Percentiles rank a stretch among this genome's conserved stretches.
Conservation (phyloP, 495 filamentous ascomycete species). For the Aspergillus indologenus region DNA sequence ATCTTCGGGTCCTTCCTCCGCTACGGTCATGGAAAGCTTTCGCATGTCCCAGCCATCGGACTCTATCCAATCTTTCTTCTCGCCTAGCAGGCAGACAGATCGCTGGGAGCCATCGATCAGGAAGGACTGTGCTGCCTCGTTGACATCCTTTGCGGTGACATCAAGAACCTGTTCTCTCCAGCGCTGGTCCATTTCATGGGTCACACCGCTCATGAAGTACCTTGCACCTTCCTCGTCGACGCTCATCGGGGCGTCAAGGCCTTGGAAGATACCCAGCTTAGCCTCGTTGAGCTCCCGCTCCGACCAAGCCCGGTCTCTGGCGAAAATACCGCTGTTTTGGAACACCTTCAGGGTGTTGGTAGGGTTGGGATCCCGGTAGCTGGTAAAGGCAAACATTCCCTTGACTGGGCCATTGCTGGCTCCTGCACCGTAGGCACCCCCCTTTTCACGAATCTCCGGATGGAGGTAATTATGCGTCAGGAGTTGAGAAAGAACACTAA, state of each 20-base stretch:
- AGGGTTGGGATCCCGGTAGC: constrained; percentile 96
- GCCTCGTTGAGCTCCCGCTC: constrained; percentile 90
- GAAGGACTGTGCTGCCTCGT: constrained; percentile 75
- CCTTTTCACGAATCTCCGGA: constrained; percentile 97
- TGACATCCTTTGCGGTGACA: constrained; percentile 77
- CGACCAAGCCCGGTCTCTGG: constrained; percentile 78
- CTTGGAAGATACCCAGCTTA: constrained; percentile 91
- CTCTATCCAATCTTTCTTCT: constrained; percentile 74
- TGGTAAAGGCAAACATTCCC: constrained; percentile 90
- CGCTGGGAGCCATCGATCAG: constrained; percentile 64
- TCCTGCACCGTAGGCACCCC: constrained; percentile 91
- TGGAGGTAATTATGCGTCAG: constrained; percentile 97
- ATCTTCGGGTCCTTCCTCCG: constrained; percentile 8
- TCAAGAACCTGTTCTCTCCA: constrained; percentile 84
- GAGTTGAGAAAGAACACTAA: constrained; percentile 86
- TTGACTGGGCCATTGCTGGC: constrained; percentile 76
- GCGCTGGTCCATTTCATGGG: constrained; percentile 83
- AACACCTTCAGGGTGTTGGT: constrained; percentile 84
- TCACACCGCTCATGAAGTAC: constrained; percentile 79
- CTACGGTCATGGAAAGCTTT: constrained; percentile 41
- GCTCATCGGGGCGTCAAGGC: constrained; percentile 85
- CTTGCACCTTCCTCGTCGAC: constrained; percentile 87
- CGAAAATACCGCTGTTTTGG: constrained; percentile 77
- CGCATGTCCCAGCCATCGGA: constrained; percentile 40
- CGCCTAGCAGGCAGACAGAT: constrained; percentile 68